Percentiles rank a stretch among this genome's conserved stretches.
Conservation (phyloP, 192 early-diverging fungal species). For the Coemansia sp. region DNA sequence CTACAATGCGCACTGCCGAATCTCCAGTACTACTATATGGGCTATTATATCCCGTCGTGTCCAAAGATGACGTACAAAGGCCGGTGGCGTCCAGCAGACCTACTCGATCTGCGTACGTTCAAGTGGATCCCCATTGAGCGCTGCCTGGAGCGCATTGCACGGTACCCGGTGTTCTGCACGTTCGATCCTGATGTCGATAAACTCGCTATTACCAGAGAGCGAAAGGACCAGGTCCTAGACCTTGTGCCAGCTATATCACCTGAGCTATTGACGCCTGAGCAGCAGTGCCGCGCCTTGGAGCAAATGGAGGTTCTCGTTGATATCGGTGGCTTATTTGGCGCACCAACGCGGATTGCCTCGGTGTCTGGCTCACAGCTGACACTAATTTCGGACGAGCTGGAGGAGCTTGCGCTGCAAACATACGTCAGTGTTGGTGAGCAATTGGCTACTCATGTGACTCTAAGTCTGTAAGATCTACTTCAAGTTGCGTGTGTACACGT, state of each 20-base stretch:
- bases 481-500: not conserved
- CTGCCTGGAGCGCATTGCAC: slow-evolving; percentile 42
- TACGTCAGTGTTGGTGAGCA: slow-evolving; percentile 28
- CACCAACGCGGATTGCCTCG: not conserved
- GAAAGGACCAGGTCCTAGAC: slow-evolving; percentile 1
- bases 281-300: not conserved
- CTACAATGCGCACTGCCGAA: slow-evolving; percentile 50
- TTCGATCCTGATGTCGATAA: slow-evolving; percentile 36
- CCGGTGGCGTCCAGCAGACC: slow-evolving; percentile 80
- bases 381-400: slow-evolving; percentile 8
- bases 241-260: slow-evolving; percentile 20
- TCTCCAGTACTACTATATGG: slow-evolving; percentile 91
- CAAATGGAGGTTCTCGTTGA: not conserved
- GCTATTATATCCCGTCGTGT: slow-evolving; percentile 91
- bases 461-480: not conserved
- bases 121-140: slow-evolving; percentile 48
- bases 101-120: slow-evolving; percentile 73
- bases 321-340: not conserved
- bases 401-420: slow-evolving; percentile 24
- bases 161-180: slow-evolving; percentile 37
- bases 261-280: not conserved
- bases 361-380: slow-evolving; percentile 9
- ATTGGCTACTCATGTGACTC: slow-evolving; percentile 19
- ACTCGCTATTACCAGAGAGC: slow-evolving; percentile 23
- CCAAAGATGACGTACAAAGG: slow-evolving; percentile 96